Evolutionary conservation across 495 filamentous ascomycete genomes (phyloP), one percentile per base, ranked within the genome.

Genomic region (Arthonia radiata): DNA sequence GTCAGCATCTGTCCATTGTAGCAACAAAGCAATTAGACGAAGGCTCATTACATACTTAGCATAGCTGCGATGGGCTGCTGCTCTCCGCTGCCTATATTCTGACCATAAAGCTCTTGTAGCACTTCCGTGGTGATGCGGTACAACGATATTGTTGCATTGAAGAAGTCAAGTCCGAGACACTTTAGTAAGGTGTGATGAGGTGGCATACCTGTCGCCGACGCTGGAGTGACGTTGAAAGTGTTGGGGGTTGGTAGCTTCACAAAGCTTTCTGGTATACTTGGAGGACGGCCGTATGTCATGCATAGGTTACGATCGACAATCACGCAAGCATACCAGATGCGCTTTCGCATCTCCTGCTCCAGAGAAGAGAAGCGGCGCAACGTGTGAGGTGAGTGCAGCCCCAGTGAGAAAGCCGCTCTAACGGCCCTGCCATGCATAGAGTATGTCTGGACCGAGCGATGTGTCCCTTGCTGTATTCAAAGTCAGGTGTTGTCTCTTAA

Each of bases 291-390:
- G 21, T 57, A 53, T 0, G 54, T 54, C 54, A 58, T 57, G 28
- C 54, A 53, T 15, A 57, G 31, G 1, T 43, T 53, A 49, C 50
- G 32, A 15, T 58, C 54, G n/a, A 58, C 35, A 8, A 57, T 31
- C 0, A 57, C 41, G 28, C 54, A 58, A 0, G 46, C 49, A 23
- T 44, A 58, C 54, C 54, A 58, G 2, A 49, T 49, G 2, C 54
- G 41, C 30, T 53, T 54, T 1, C 54, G 33, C 2, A 39, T 42
- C 31, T 58, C 54, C 1, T 42, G 38, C 11, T 56, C 52, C 0
- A 55, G 18, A 0, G 43, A 40, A 5, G 40, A 35, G 25, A 49
- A 52, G 5, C 31, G 27, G 7, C 31, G 34, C 1, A 38, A 40
- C 2, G 53, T 47, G 24, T 49, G 40, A 15, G 28, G 33, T 1